Percentiles rank a stretch among this genome's conserved stretches.
Conservation (phyloP, 2,329 filamentous ascomycete genomes). For the Neurospora sp. region DNA sequence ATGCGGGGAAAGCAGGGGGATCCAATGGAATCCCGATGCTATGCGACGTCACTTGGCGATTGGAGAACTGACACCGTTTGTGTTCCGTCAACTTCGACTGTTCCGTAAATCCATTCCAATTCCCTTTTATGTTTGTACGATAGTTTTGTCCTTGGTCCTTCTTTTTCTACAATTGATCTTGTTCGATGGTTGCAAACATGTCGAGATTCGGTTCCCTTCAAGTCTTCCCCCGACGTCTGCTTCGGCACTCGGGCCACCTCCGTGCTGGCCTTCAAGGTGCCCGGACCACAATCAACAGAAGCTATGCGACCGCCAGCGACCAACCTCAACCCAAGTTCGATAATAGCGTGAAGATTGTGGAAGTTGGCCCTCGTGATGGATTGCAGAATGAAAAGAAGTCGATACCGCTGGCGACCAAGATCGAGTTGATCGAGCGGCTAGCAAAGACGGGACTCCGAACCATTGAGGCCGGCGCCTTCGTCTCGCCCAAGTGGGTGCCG, state of each 20-base stretch:
- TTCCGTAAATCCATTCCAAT: neutral
- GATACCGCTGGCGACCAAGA: slow-evolving; percentile 63
- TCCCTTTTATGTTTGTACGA: neutral
- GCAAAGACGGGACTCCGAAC: slow-evolving; percentile 57
- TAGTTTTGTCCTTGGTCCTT: neutral
- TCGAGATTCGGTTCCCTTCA: neutral
- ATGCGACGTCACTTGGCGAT: slow-evolving; percentile 14
- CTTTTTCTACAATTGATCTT: neutral
- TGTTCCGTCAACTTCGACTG: neutral
- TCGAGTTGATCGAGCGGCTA: slow-evolving; percentile 63
- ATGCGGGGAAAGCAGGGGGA: neutral
- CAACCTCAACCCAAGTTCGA: slow-evolving; percentile 20
- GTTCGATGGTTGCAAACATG: neutral
- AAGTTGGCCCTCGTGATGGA: slow-evolving; percentile 80
- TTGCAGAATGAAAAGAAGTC: slow-evolving; percentile 72
- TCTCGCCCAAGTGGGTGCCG: slow-evolving; percentile 75
- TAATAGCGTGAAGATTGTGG: slow-evolving; percentile 55
- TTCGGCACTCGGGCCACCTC: neutral
- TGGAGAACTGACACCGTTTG: neutral
- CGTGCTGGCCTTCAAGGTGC: neutral
- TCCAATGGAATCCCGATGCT: slow-evolving; percentile 13
- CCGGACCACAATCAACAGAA: neutral
- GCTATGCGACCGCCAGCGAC: slow-evolving; percentile 1
- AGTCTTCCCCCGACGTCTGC: neutral
- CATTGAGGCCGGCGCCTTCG: slow-evolving; percentile 76